Evolutionary conservation across 495 filamentous ascomycete genomes (phyloP).

Genomic region (Monascus purpureus): DNA sequence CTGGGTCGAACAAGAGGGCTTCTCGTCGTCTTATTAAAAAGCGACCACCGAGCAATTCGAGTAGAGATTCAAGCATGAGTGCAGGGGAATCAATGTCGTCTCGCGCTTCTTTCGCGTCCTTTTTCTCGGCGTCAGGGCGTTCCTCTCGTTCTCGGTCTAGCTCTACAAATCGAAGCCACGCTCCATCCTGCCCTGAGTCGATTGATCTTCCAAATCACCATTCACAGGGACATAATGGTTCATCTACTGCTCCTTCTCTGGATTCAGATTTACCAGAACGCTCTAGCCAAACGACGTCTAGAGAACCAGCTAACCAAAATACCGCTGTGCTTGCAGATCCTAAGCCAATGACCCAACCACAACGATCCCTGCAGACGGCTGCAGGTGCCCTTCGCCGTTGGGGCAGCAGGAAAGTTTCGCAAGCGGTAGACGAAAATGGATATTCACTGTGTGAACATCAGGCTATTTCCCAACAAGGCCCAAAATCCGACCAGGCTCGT

Average conservation of each 20-base stretch:
- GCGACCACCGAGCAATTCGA: constrained; percentile 17
- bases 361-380: constrained; percentile 5
- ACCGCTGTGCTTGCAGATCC: constrained; percentile 13
- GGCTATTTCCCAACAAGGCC: too few relatives aligned
- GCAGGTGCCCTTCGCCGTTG: constrained; percentile 12
- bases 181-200: constrained; percentile 2
- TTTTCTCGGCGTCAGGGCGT: constrained; percentile 21
- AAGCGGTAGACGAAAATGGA: constrained; percentile 10
- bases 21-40: constrained; percentile 26
- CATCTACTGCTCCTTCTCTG: constrained; percentile 11
- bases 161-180: constrained; percentile 11
- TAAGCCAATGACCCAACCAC: constrained; percentile 4
- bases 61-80: constrained; percentile 20
- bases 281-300: constrained; percentile 20
- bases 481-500: too few relatives aligned
- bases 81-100: constrained; percentile 15
- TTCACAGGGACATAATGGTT: constrained; percentile 3
- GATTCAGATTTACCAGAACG: constrained; percentile 18
- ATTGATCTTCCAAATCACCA: neutral
- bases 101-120: constrained; percentile 11
- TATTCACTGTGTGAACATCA: too few relatives aligned
- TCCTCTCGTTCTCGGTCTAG: constrained; percentile 18
- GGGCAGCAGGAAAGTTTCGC: constrained; percentile 14
- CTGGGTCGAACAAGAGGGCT: constrained; percentile 9
- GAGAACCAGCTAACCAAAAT: constrained; percentile 16